A percentile compares a stretch with the other conserved stretches of the same genome.
Evolutionary conservation across 495 filamentous ascomycete genomes (phyloP).

Genomic region (Penicillium robsamsonii): DNA sequence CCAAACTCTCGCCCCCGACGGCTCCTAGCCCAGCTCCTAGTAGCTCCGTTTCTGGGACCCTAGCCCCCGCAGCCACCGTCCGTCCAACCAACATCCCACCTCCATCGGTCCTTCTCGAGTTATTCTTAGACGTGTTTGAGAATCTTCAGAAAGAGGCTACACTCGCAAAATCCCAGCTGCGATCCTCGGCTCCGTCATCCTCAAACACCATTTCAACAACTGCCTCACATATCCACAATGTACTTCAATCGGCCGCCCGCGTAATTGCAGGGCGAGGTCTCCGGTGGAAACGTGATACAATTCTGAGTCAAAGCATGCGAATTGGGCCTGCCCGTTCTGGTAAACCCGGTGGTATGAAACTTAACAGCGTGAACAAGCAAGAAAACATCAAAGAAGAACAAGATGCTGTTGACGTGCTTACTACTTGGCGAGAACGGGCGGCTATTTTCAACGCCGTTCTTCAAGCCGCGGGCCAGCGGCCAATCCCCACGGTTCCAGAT

Average conservation of each 20-base stretch:
- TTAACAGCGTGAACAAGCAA: constrained; percentile 73
- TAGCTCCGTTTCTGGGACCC: constrained; percentile 15
- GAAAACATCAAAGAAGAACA: constrained; percentile 82
- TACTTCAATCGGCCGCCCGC: constrained; percentile 66
- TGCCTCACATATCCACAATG: constrained; percentile 46
- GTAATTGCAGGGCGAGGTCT: constrained; percentile 82
- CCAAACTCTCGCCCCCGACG: constrained; percentile 3
- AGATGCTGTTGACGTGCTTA: constrained; percentile 75
- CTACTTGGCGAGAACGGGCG: constrained; percentile 59
- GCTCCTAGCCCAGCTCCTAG: constrained; percentile 9
- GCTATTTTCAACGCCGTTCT: constrained; percentile 41
- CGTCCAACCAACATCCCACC: constrained; percentile 89
- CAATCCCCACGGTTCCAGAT: constrained; percentile 68
- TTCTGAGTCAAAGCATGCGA: constrained; percentile 83
- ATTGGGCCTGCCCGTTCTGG: constrained; percentile 70
- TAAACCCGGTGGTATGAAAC: constrained; percentile 79
- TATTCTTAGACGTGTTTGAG: constrained; percentile 67
- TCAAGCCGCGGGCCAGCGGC: constrained; percentile 33
- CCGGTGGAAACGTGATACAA: constrained; percentile 85
- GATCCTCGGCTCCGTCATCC: background rate
- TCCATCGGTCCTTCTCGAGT: constrained; percentile 73
- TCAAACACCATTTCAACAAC: background rate
- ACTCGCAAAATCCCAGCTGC: constrained; percentile 20
- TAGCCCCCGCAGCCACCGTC: constrained; percentile 26
- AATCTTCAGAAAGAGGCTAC: constrained; percentile 39